Base-by-base conservation (phyloP, 306 rosid genomes). In the Cicer yamashitae region DNA sequence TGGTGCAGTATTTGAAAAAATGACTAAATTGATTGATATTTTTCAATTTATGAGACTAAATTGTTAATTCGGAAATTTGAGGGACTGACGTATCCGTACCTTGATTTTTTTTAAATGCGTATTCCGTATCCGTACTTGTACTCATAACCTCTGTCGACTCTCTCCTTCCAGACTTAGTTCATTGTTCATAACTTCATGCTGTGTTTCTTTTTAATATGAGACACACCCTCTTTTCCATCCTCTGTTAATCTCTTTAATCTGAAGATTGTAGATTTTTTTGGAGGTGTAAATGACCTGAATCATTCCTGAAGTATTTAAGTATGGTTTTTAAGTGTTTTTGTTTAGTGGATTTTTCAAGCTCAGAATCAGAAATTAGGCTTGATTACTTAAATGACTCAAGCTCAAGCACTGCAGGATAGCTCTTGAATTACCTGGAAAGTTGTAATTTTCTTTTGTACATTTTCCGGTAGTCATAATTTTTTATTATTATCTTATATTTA, bases 381-480 rank as follows among this genome's bases (percentile, higher is more conserved):
- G 40, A 7, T 45, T 20, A 20, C 7, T 11, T 64, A 39, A 17
- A 41, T 6, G 52, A 43, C 13, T 46, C 72, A 47, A 45, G 40
- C 41, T 22, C 72, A 46, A 67, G 57, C 53, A 10, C 20, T 11
- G 63, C 63, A 57, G 63, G 37, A 18, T 18, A 20, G 13, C 13
- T 20, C 13, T 3, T 53, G 37, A 7, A 38, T 14, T 39, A 18
- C 54, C 17, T 43, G 17, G 38, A 66, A 13, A 44, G 52, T 65
- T 44, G 71, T 43, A 65, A 65, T 65, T 15, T 65, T 18, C 9
- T 41, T 15, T 65, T 43, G 12, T 65, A 64, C 70, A 64, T 9
- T 40, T 5, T 40, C 37, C 5, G 34, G 14, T 30, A 40, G 30
- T 53, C 59, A 41, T 64, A 7, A 15, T 14, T 52, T 52, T 7